Evolutionary conservation across 495 filamentous ascomycete species (phyloP).

Genomic region (Xylaria longipes): DNA sequence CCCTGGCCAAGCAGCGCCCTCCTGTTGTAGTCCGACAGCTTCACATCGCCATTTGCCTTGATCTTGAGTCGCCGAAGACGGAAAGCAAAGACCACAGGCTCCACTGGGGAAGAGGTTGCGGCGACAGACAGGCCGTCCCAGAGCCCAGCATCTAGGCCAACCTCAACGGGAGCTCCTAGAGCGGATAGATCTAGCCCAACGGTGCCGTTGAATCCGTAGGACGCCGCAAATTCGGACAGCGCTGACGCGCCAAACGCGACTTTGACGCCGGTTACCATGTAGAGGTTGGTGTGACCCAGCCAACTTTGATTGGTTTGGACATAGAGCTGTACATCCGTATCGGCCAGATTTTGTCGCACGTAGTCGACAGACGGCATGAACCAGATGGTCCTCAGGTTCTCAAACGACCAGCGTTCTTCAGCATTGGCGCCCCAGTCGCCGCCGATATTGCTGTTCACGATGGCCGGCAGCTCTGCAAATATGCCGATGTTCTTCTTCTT

Average conservation of each 20-base stretch:
- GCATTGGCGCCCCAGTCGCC: neutral
- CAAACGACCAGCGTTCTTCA: neutral
- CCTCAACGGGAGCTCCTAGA: neutral
- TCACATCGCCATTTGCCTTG: neutral
- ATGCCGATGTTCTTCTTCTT: neutral
- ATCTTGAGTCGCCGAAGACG: neutral
- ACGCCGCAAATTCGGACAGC: neutral
- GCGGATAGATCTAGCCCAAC: neutral
- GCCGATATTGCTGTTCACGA: neutral
- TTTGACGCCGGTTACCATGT: neutral
- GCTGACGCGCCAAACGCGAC: neutral
- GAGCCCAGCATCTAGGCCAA: neutral
- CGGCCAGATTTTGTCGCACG: neutral
- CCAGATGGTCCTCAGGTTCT: neutral
- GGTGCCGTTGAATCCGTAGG: neutral
- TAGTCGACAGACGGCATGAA: neutral
- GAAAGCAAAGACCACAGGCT: constrained; percentile 4
- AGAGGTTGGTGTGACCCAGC: neutral
- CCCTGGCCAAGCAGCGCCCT: neutral
- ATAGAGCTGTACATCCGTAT: neutral
- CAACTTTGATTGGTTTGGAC: neutral
- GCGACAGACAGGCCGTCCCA: neutral
- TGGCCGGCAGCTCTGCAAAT: neutral
- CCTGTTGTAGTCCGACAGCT: neutral
- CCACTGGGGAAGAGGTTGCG: neutral